Percentiles rank a stretch among this genome's conserved stretches.
These are phyloP conservation scores for Fusarium pseudoanthophilum DNA, from an alignment of 2,329 filamentous ascomycete species.

Conservation along the genomic window DNA sequence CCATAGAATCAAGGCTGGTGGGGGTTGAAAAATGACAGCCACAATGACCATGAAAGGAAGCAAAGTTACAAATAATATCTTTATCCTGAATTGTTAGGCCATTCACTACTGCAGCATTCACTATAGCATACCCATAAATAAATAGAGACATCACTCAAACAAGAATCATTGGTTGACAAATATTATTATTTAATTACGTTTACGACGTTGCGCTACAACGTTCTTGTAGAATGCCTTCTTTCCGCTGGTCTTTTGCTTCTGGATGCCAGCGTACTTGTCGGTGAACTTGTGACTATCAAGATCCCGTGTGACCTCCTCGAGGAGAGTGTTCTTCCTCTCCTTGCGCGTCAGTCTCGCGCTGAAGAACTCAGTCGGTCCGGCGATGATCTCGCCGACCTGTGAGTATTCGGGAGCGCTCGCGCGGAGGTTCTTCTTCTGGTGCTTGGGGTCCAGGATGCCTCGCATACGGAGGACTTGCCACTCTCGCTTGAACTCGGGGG, in stretches of 20 bases:
- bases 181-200: conserved; percentile 37
- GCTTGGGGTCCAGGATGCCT: conserved; percentile 87
- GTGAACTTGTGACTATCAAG: conserved; percentile 75
- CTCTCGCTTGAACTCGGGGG: conserved; percentile 87
- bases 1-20: neutral
- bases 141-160: neutral
- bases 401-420: conserved; percentile 78
- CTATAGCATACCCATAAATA: neutral
- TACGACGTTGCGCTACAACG: conserved; percentile 63
- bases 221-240: conserved; percentile 92
- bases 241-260: conserved; percentile 83
- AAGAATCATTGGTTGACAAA: neutral
- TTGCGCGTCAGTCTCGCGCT: conserved; percentile 84
- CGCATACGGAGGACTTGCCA: conserved; percentile 91
- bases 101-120: neutral
- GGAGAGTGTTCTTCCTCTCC: conserved; percentile 86
- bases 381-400: conserved; percentile 87
- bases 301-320: conserved; percentile 77
- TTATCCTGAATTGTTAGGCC: neutral
- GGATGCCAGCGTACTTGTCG: conserved; percentile 87
- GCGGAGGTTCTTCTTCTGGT: conserved; percentile 90
- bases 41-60: neutral
- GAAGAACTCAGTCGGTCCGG: conserved; percentile 89
- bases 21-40: neutral
- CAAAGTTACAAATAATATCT: neutral